These are phyloP conservation scores for Pseudonitzschia delicatissima DNA, from an alignment of 108 stramenopile species.

Conservation along the genomic window DNA sequence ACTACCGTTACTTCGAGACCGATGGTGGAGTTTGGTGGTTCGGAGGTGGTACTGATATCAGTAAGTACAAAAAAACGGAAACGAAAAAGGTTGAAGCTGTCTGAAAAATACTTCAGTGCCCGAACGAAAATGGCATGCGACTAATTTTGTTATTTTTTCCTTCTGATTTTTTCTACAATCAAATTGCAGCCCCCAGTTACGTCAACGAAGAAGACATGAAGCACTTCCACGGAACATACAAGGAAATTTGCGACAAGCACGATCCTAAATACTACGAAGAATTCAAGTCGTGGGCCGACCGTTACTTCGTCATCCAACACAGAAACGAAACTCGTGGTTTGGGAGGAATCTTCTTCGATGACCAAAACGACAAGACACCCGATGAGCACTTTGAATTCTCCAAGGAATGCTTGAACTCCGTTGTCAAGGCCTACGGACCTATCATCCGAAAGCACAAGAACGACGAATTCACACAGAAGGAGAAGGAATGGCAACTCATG, in stretches of 20 bases:
- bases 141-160: neutral
- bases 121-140: neutral
- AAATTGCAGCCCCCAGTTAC: conserved; percentile 78
- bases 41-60: conserved; percentile 99
- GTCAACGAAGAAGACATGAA: conserved; percentile 94
- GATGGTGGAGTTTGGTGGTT: conserved; percentile 99
- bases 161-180: neutral
- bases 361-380: conserved; percentile 92
- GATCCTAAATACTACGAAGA: conserved; percentile 93
- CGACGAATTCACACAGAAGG: conserved; percentile 82
- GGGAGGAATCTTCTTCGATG: conserved; percentile 99
- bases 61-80: conserved; percentile 5
- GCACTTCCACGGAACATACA: conserved; percentile 98
- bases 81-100: neutral
- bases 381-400: conserved; percentile 85
- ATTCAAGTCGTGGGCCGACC: conserved; percentile 99
- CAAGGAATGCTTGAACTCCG: conserved; percentile 82
- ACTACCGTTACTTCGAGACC: conserved; percentile 99
- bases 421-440: conserved; percentile 91
- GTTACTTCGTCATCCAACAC: conserved; percentile 94
- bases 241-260: conserved; percentile 97
- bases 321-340: conserved; percentile 96
- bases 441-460: conserved; percentile 89
- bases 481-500: conserved; percentile 98
- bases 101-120: neutral